Evolutionary conservation across 805 yeast genomes (phyloP).

Genomic region (Zygoascus bituminiphila): DNA sequence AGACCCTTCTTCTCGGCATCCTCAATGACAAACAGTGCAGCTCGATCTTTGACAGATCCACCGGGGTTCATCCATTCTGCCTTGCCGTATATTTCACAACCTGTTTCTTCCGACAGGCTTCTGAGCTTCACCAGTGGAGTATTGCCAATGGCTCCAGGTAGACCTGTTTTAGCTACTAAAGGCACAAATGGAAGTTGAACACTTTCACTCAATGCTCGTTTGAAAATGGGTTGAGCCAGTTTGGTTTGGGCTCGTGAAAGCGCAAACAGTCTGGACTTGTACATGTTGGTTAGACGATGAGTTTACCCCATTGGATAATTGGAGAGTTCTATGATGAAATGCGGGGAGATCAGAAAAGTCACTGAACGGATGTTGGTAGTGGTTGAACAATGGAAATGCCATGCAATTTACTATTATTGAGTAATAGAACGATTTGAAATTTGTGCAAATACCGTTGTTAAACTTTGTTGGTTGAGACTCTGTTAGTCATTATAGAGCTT

Average conservation of each 20-base stretch:
- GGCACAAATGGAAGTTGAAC: constrained; percentile 47
- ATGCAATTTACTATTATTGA: too few relatives aligned
- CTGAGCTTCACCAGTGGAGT: constrained; percentile 71
- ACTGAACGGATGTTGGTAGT: too few relatives aligned
- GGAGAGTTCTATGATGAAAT: too few relatives aligned
- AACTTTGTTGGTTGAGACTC: too few relatives aligned
- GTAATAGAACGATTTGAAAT: too few relatives aligned
- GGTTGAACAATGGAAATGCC: too few relatives aligned
- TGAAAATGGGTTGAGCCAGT: background rate
- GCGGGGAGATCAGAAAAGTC: too few relatives aligned
- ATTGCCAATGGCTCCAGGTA: constrained; percentile 84
- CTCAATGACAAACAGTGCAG: constrained; percentile 67
- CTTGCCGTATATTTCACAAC: constrained; percentile 75
- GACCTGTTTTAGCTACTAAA: constrained; percentile 54
- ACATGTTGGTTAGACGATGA: background rate
- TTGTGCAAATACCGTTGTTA: too few relatives aligned
- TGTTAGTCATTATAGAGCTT: too few relatives aligned
- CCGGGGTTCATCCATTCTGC: constrained; percentile 94
- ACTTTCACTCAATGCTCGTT: background rate
- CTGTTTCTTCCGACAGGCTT: constrained; percentile 46
- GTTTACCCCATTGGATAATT: too few relatives aligned
- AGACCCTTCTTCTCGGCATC: constrained; percentile 62
- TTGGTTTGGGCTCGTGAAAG: constrained; percentile 1
- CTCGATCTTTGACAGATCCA: constrained; percentile 86
- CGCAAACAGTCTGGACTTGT: background rate